Evolutionary conservation across 2,329 filamentous ascomycete genomes (phyloP).

Genomic region (Aspergillus pseudonomiae): DNA sequence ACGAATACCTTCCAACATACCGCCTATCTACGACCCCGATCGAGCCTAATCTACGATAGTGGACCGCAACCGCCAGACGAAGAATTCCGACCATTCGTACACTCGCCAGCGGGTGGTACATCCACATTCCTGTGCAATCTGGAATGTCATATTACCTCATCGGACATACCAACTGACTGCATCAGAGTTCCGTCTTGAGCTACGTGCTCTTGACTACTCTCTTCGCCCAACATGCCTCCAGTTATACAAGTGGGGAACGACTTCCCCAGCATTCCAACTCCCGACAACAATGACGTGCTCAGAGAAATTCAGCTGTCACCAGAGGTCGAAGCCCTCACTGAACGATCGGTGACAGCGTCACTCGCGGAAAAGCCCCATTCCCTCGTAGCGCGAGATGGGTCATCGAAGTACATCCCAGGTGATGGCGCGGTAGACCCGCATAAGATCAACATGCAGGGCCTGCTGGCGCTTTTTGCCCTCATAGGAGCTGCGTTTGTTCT

Average conservation of each 20-base stretch:
- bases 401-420: slow-evolving; percentile 32
- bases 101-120: slow-evolving; percentile 1
- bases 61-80: not conserved
- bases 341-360: slow-evolving; percentile 4
- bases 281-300: slow-evolving; percentile 15
- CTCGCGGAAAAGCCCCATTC: slow-evolving; percentile 30
- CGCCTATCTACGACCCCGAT: slow-evolving; percentile 4
- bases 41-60: not conserved
- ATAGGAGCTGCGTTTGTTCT: slow-evolving; percentile 77
- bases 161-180: slow-evolving; percentile 12
- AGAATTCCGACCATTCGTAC: not conserved
- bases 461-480: slow-evolving; percentile 84
- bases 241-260: slow-evolving; percentile 25
- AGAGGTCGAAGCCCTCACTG: not conserved
- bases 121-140: slow-evolving; percentile 7
- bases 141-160: slow-evolving; percentile 8
- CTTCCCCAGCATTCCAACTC: slow-evolving; percentile 26
- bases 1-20: slow-evolving; percentile 1
- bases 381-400: slow-evolving; percentile 33
- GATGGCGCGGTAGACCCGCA: slow-evolving; percentile 44
- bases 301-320: slow-evolving; percentile 9
- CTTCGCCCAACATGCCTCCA: slow-evolving; percentile 33
- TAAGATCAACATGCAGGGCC: slow-evolving; percentile 58
- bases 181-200: slow-evolving; percentile 38
- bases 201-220: slow-evolving; percentile 38